phyloP scores from a whole-genome alignment of 2,329 filamentous ascomycete genomes.

The Colletotrichum truncatum region DNA sequence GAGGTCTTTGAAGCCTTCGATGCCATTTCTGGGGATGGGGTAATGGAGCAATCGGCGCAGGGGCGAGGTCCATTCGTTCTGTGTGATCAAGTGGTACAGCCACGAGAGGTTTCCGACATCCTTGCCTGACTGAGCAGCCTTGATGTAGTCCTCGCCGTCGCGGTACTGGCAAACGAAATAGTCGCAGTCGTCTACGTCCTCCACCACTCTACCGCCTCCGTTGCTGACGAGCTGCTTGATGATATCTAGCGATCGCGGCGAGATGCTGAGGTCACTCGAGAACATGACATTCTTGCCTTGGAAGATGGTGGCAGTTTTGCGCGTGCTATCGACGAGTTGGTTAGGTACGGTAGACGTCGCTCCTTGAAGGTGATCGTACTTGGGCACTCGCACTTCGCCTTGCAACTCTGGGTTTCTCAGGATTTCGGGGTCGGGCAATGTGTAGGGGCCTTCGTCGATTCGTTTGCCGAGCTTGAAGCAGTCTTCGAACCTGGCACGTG shows the following conservation, averaged over 20 bases:
- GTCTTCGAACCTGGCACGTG: conserved; percentile 84
- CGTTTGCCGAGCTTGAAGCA: conserved; percentile 92
- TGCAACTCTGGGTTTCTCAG: conserved; percentile 68
- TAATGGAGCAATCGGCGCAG: conserved; percentile 88
- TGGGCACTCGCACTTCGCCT: conserved; percentile 64
- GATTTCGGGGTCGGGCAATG: conserved; percentile 86
- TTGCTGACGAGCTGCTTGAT: conserved; percentile 75
- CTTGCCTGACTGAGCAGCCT: conserved; percentile 79
- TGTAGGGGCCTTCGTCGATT: conserved; percentile 89
- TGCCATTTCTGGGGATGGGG: conserved; percentile 78
- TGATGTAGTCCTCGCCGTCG: conserved; percentile 80
- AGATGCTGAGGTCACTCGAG: conserved; percentile 77
- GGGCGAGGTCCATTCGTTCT: conserved; percentile 89
- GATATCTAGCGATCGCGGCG: conserved; percentile 70
- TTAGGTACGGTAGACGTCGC: conserved; percentile 64
- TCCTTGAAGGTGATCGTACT: conserved; percentile 71
- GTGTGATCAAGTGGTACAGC: conserved; percentile 91
- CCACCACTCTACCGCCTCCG: conserved; percentile 76
- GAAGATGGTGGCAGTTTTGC: conserved; percentile 77
- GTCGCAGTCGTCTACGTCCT: conserved; percentile 74
- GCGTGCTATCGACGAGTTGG: conserved; percentile 50
- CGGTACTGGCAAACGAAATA: conserved; percentile 90
- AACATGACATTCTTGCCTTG: conserved; percentile 81
- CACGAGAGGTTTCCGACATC: conserved; percentile 93
- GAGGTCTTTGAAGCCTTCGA: conserved; percentile 80